Percentiles rank a stretch among this genome's conserved stretches.
Evolutionary conservation across 345 rosid species (phyloP).

Genomic region (Heritiera littoralis): DNA sequence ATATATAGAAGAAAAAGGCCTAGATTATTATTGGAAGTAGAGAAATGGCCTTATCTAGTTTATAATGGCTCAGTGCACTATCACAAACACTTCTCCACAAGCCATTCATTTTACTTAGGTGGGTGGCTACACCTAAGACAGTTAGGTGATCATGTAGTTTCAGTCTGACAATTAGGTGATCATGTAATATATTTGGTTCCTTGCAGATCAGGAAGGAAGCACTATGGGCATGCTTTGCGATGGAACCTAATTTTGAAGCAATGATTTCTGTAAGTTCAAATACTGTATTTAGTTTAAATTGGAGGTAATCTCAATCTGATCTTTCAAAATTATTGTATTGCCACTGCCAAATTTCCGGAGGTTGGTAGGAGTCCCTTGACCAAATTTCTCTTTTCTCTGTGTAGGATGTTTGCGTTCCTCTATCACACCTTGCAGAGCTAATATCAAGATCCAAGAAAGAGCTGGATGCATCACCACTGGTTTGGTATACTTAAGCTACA

Average conservation of each 20-base stretch:
- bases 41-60: background rate
- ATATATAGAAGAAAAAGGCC: background rate
- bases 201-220: constrained; percentile 93
- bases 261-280: constrained; percentile 64
- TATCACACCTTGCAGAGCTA: constrained; percentile 74
- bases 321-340: constrained; percentile 1
- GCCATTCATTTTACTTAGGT: too few relatives aligned
- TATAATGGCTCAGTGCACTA: background rate
- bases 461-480: constrained; percentile 68
- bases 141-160: background rate
- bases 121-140: background rate
- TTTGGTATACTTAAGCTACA: constrained; percentile 46
- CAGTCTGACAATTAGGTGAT: background rate
- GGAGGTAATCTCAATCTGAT: background rate
- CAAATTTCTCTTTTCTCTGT: constrained; percentile 18
- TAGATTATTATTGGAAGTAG: background rate
- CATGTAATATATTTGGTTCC: constrained; percentile 4
- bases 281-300: background rate
- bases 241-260: constrained; percentile 84
- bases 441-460: constrained; percentile 72
- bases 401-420: constrained; percentile 94
- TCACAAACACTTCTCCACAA: background rate
- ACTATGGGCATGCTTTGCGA: constrained; percentile 85
- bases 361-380: background rate
- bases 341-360: background rate